A percentile compares a stretch with the other conserved stretches of the same genome.
Conservation (phyloP, 306 rosid species). For the Adenanthera pavonina region DNA sequence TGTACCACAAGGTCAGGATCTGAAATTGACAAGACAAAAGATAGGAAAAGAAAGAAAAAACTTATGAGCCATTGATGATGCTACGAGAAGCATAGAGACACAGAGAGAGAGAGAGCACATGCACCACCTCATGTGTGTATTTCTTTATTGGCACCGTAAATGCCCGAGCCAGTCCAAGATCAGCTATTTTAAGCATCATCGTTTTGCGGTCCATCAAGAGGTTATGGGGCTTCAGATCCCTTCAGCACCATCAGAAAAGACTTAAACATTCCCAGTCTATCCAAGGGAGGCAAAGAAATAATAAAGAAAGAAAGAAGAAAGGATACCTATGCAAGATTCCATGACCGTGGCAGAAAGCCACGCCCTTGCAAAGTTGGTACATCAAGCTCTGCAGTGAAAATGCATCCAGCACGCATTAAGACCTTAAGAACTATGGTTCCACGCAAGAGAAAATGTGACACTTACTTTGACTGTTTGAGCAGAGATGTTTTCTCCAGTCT, state of each 20-base stretch:
- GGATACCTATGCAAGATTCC: slow-evolving; percentile 87
- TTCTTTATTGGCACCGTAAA: slow-evolving; percentile 90
- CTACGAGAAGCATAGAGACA: neutral
- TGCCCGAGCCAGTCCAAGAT: slow-evolving; percentile 94
- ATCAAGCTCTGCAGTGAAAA: slow-evolving; percentile 64
- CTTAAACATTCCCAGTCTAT: neutral
- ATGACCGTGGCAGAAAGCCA: slow-evolving; percentile 97
- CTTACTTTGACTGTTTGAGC: slow-evolving; percentile 59
- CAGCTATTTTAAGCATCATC: slow-evolving; percentile 87
- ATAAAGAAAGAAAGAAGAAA: neutral
- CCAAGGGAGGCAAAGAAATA: neutral
- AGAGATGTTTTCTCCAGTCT: slow-evolving; percentile 61
- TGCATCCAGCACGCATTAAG: neutral
- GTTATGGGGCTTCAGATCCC: slow-evolving; percentile 98
- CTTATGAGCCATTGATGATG: neutral
- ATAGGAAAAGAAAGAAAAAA: neutral
- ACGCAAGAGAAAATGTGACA: neutral
- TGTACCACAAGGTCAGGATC: slow-evolving; percentile 92
- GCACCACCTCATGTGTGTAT: slow-evolving; percentile 86
- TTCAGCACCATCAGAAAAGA: slow-evolving; percentile 11
- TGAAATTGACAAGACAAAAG: slow-evolving; percentile 33
- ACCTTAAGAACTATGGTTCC: neutral
- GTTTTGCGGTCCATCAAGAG: slow-evolving; percentile 89
- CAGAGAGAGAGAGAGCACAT: neutral
- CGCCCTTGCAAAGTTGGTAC: slow-evolving; percentile 97